Evolutionary conservation across 2,329 filamentous ascomycete genomes (phyloP).

Genomic region (Daldinia sp.): DNA sequence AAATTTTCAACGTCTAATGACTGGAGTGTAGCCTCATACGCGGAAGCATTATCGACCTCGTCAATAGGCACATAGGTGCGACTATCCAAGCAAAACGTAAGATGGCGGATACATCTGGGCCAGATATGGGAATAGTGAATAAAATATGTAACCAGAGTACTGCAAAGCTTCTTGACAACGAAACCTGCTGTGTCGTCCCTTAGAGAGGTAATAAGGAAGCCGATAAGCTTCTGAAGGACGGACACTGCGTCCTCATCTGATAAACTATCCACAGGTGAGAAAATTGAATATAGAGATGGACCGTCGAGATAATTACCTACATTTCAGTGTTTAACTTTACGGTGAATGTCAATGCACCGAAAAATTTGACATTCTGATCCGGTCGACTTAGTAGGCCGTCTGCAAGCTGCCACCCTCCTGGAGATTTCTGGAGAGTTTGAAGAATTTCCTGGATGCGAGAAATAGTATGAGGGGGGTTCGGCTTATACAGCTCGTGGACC

Average conservation of each 20-base stretch:
- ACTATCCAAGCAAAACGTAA: slow-evolving; percentile 66
- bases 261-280: slow-evolving; percentile 54
- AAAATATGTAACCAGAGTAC: slow-evolving; percentile 79
- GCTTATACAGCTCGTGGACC: slow-evolving; percentile 63
- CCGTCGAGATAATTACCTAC: slow-evolving; percentile 50
- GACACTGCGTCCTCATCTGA: slow-evolving; percentile 65
- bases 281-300: background rate
- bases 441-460: slow-evolving; percentile 73
- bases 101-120: slow-evolving; percentile 69
- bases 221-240: slow-evolving; percentile 67
- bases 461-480: slow-evolving; percentile 58
- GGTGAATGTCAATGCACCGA: slow-evolving; percentile 90
- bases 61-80: slow-evolving; percentile 58
- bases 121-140: slow-evolving; percentile 74
- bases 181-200: slow-evolving; percentile 62
- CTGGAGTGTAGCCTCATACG: slow-evolving; percentile 55
- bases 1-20: slow-evolving; percentile 60
- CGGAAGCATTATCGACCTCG: slow-evolving; percentile 53
- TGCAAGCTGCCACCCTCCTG: slow-evolving; percentile 86
- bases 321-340: slow-evolving; percentile 95
- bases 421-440: slow-evolving; percentile 79
- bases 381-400: slow-evolving; percentile 74
- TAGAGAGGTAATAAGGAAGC: slow-evolving; percentile 67
- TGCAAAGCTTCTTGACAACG: slow-evolving; percentile 77
- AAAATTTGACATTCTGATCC: slow-evolving; percentile 84